These are phyloP conservation scores for Agapanthus africanus DNA, from an alignment of 106 monocot species.

Conservation along the genomic window DNA sequence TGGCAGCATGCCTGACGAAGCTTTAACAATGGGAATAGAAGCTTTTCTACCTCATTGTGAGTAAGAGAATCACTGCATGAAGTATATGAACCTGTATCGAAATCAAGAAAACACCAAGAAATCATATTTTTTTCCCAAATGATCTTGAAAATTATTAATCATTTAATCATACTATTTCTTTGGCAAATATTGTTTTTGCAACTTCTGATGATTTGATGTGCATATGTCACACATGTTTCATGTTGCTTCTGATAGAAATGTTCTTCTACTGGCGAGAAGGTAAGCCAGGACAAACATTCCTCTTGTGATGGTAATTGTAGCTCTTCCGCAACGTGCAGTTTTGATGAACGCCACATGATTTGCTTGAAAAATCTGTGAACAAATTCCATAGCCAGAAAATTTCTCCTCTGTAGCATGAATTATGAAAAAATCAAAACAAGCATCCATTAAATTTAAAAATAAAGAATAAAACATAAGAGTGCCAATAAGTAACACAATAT, in stretches of 20 bases:
- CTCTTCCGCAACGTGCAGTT: constrained; percentile 82
- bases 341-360: constrained; percentile 99
- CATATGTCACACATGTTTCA: constrained; percentile 65
- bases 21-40: constrained; percentile 75
- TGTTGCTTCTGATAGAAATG: constrained; percentile 99
- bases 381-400: constrained; percentile 71
- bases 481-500: background rate
- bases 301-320: constrained; percentile 84
- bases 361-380: constrained; percentile 63
- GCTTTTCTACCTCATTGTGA: constrained; percentile 54
- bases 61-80: constrained; percentile 48
- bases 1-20: constrained; percentile 99
- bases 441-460: background rate
- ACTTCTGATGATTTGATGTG: constrained; percentile 60
- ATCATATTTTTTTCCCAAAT: constrained; percentile 2
- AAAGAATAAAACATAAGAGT: background rate
- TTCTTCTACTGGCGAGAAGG: constrained; percentile 85
- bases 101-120: background rate
- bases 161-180: constrained; percentile 13
- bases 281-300: constrained; percentile 66
- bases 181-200: constrained; percentile 36
- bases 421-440: constrained; percentile 10
- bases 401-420: constrained; percentile 46
- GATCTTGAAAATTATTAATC: constrained; percentile 27
- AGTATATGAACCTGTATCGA: constrained; percentile 33